Evolutionary conservation across 2,329 filamentous ascomycete species (phyloP), one percentile per base, ranked within the genome.

Genomic region (Periconia sp.): DNA sequence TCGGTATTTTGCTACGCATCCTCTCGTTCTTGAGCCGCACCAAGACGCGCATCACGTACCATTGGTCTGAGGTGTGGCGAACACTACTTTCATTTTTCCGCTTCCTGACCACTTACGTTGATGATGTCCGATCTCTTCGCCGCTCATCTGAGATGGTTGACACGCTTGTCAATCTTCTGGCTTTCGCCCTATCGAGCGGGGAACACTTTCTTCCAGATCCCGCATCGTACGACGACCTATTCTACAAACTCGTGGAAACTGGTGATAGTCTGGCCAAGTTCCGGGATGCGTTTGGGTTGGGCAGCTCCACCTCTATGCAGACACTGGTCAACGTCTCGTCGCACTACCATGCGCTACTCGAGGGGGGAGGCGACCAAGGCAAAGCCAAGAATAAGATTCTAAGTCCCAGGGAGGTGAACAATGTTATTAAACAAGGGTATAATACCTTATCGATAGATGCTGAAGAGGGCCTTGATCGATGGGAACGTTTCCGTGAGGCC

Each of bases 161-260:
- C 62, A 83, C 87, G 33, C 83, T 96, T 1, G 87, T 94, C 48
- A 92, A 94, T 66, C 79, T 97, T 6, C 80, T 97, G 40, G 91
- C 91, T 1, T 82, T 97, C 40, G 90, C 91, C 2, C 81, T 99
- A 8, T 94, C 90, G 1, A 85, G 86, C 2, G 94, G 94, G 7
- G 94, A 97, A 71, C 87, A 89, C 2, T 97, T 99, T 74, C 81
- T 99, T 8, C 94, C 93, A 0, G 90, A 90, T 30, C 87, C 92
- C 0, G 84, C 89, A 17, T 87, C 91, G 1, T 97, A 97, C 73
- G 94, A 99, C 65, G 94, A 99, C 68, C 81, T 99, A 0, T 97
- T 99, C 77, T 99, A 99, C 83, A 99, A 99, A 76, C 84, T 97
- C 1, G 92, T 97, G 23, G 94, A 99, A 74, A 90, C 88, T 1